Conservation (phyloP, 106 monocot species). For the Iris macrosiphon region DNA sequence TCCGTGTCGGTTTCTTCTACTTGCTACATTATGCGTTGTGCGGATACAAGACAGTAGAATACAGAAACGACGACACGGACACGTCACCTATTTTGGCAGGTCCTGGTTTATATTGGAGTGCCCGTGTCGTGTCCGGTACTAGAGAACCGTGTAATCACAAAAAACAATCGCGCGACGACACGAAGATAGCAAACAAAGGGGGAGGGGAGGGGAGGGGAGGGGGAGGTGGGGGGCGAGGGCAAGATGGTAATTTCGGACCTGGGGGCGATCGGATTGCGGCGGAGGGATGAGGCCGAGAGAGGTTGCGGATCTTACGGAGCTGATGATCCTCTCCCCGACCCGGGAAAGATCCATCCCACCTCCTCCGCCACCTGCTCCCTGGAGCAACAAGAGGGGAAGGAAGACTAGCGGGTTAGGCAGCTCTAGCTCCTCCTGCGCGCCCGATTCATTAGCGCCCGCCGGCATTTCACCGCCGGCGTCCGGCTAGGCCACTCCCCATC, state of each 20-base stretch:
- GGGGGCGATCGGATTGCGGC: constrained; percentile 55
- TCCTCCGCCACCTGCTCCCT: constrained; percentile 47
- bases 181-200: constrained; percentile 1
- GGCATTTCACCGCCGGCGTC: too few relatives aligned
- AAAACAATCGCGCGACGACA: not conserved
- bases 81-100: too few relatives aligned
- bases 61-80: too few relatives aligned
- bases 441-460: too few relatives aligned
- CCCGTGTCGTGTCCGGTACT: not conserved
- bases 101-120: not conserved
- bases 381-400: constrained; percentile 70
- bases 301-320: constrained; percentile 84
- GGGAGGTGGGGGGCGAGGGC: not conserved
- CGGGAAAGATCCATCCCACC: constrained; percentile 97
- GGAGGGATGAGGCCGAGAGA: constrained; percentile 69
- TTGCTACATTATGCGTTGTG: too few relatives aligned
- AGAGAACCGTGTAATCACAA: not conserved
- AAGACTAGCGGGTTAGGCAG: constrained; percentile 61
- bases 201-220: not conserved
- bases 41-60: too few relatives aligned
- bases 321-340: constrained; percentile 91
- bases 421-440: constrained; percentile 42
- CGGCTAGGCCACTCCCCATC: too few relatives aligned
- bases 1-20: too few relatives aligned
- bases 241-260: constrained; percentile 39